These are phyloP conservation scores for Helminthosporium solani DNA, from an alignment of 2,329 filamentous ascomycete genomes.

Conservation along the genomic window DNA sequence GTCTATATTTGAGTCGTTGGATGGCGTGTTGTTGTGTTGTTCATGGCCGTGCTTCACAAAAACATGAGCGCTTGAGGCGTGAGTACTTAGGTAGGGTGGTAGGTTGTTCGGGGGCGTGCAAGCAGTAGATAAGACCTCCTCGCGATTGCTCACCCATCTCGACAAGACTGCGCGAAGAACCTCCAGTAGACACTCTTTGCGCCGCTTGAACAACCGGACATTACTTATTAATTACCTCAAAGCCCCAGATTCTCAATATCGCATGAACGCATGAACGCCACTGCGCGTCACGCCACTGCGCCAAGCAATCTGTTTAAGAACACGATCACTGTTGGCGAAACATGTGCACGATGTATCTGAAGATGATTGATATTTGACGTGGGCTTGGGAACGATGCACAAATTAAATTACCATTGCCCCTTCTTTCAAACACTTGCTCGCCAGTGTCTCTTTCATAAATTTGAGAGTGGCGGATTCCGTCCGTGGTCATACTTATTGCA, in stretches of 20 bases:
- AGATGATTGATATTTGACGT: not conserved
- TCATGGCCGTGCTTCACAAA: not conserved
- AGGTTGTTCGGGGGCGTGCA: not conserved
- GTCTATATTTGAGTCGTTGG: not conserved
- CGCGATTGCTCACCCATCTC: too few species aligned
- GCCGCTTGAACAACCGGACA: too few species aligned
- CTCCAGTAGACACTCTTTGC: too few species aligned
- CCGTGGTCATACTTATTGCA: not conserved
- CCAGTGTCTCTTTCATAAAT: conserved; percentile 22
- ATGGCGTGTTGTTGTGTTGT: not conserved
- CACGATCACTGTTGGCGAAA: not conserved
- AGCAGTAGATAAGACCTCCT: too few species aligned
- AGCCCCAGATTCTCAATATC: too few species aligned
- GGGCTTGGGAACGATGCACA: not conserved
- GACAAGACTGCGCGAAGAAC: too few species aligned
- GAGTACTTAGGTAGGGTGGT: not conserved
- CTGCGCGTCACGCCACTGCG: not conserved
- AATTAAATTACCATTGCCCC: not conserved
- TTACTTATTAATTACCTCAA: too few species aligned
- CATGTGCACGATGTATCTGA: not conserved
- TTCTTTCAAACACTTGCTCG: conserved; percentile 1
- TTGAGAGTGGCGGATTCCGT: conserved; percentile 13
- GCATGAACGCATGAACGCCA: not conserved
- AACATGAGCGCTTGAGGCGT: not conserved
- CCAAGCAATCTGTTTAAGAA: not conserved